Evolutionary conservation across 1,284 basidiomycete species (phyloP).

Genomic region (Fomitopsis schrenkii): DNA sequence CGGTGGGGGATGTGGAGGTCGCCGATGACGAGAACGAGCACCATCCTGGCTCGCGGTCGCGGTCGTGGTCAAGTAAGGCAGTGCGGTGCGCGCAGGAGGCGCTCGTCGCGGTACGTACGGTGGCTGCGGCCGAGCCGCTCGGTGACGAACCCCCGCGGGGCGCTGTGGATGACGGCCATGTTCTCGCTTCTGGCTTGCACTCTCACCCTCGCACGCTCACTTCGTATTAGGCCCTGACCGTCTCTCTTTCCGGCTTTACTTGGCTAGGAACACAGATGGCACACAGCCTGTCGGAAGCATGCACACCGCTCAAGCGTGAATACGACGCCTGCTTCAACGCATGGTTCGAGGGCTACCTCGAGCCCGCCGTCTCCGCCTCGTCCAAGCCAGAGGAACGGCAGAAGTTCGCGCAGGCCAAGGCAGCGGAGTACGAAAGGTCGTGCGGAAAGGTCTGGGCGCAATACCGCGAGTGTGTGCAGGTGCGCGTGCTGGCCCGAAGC

Average conservation of each 20-base stretch:
- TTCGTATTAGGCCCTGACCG: not conserved
- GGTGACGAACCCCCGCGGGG: not conserved
- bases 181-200: not conserved
- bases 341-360: constrained; percentile 95
- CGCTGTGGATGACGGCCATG: not conserved
- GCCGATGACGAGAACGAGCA: constrained; percentile 28
- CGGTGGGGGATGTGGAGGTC: constrained; percentile 93
- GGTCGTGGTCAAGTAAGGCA: not conserved
- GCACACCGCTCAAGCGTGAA: constrained; percentile 84
- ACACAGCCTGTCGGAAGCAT: constrained; percentile 71
- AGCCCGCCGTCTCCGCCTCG: constrained; percentile 54
- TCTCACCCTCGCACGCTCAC: not conserved
- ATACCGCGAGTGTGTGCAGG: constrained; percentile 81
- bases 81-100: not conserved
- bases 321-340: constrained; percentile 95
- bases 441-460: constrained; percentile 80
- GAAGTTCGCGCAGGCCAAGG: constrained; percentile 51
- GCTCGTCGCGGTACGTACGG: not conserved
- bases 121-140: not conserved
- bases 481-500: constrained; percentile 23
- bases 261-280: constrained; percentile 43
- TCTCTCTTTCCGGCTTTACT: not conserved
- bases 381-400: constrained; percentile 35
- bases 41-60: constrained; percentile 3
- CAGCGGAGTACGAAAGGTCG: constrained; percentile 77